Evolutionary conservation across 768 basidiomycete genomes (phyloP).

Genomic region (Exidia glandulosa): DNA sequence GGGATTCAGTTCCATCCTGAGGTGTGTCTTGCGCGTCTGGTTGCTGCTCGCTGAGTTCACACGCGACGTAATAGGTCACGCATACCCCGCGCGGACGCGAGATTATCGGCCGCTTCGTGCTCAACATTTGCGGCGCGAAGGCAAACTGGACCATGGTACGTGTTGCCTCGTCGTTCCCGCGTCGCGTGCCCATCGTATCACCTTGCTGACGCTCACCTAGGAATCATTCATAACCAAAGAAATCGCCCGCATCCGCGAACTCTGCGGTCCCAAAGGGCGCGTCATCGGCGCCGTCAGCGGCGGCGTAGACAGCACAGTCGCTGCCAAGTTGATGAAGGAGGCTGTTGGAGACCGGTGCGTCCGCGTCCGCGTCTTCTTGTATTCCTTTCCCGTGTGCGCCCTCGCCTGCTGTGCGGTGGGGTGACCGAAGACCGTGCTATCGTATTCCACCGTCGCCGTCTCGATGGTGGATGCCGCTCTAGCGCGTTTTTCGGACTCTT

Average conservation of each 20-base stretch:
- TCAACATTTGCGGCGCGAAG: slow-evolving; percentile 72
- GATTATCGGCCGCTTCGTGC: slow-evolving; percentile 75
- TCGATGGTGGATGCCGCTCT: too few relatives aligned
- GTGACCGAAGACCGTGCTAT: too few relatives aligned
- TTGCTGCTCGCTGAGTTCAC: neutral
- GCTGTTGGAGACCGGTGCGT: slow-evolving; percentile 90
- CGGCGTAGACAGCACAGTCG: slow-evolving; percentile 96
- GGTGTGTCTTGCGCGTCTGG: slow-evolving; percentile 3
- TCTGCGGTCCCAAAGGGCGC: slow-evolving; percentile 87
- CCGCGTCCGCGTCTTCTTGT: neutral
- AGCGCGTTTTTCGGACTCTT: too few relatives aligned
- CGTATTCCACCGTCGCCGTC: too few relatives aligned
- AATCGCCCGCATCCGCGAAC: slow-evolving; percentile 83
- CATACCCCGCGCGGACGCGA: slow-evolving; percentile 85
- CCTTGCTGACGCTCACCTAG: slow-evolving; percentile 26
- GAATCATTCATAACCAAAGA: slow-evolving; percentile 98
- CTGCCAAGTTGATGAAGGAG: slow-evolving; percentile 98
- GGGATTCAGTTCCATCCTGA: slow-evolving; percentile 99
- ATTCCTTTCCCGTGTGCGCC: slow-evolving; percentile 2
- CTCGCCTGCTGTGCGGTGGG: neutral
- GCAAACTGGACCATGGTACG: slow-evolving; percentile 89
- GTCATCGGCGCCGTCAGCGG: slow-evolving; percentile 98
- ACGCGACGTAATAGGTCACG: slow-evolving; percentile 44
- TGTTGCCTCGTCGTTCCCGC: slow-evolving; percentile 4
- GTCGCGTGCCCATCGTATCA: neutral